Conservation (phyloP, 1,139 yeast genomes). For the Magnusiomyces fungicola region DNA sequence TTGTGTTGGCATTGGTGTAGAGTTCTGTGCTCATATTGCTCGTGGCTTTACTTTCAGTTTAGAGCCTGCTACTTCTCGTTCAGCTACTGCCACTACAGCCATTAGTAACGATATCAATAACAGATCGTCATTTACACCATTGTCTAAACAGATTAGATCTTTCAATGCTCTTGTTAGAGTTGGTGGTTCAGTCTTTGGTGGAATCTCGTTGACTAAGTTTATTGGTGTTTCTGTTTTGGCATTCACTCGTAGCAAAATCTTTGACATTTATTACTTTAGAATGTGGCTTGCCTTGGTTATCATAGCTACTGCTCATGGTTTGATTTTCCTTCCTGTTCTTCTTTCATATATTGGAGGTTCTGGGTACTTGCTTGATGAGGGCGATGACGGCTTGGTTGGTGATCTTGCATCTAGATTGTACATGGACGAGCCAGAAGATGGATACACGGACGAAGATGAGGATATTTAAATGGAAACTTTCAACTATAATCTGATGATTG, state of each 20-base stretch:
- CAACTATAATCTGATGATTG: too few relatives aligned
- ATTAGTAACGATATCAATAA: neutral
- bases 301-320: constrained; percentile 70
- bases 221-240: constrained; percentile 84
- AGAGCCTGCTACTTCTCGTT: constrained; percentile 6
- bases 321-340: constrained; percentile 69
- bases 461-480: too few relatives aligned
- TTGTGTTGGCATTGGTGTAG: constrained; percentile 88
- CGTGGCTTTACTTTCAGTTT: constrained; percentile 58
- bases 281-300: constrained; percentile 89
- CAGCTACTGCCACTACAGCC: constrained; percentile 1
- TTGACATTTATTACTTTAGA: constrained; percentile 84
- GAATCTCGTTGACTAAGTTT: constrained; percentile 81
- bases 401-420: constrained; percentile 26
- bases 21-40: constrained; percentile 82
- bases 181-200: constrained; percentile 84
- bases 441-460: too few relatives aligned
- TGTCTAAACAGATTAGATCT: constrained; percentile 36
- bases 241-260: constrained; percentile 77
- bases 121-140: constrained; percentile 18
- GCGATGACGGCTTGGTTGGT: constrained; percentile 29
- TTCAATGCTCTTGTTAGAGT: constrained; percentile 60
- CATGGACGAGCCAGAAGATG: neutral
- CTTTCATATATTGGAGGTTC: constrained; percentile 59
- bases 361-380: constrained; percentile 36